Evolutionary conservation across 306 rosid genomes (phyloP), one percentile per base, ranked within the genome.

Genomic region (Vigna unguiculata): DNA sequence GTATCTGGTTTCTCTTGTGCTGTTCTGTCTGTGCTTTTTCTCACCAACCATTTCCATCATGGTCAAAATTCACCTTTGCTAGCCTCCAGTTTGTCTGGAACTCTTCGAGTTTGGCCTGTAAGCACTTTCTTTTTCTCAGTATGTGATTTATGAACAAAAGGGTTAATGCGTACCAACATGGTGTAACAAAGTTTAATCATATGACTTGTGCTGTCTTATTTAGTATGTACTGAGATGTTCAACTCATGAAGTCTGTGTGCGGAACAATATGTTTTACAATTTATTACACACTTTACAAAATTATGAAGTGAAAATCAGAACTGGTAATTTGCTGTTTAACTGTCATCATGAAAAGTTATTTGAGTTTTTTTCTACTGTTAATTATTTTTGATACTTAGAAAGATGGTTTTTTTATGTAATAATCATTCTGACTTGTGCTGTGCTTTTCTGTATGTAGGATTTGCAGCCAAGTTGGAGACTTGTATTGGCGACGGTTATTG

Each of bases 81-180:
- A 66, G 48, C 28, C 20, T 45, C 72, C 48, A 28, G 25, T 58
- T 71, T 59, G 4, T 78, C 90, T 45, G 58, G 7, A 15, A 46
- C 83, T 3, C 82, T 75, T 2, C 69, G 36, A 75, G 83, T 84
- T 74, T 95, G 99, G 99, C 99, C 97, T 0, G 99, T 95, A 80
- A 0, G 88, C 72, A 30, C 6, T 34, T 14, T 16, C 15, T 12
- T 2, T 10, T 38, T 7, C 9, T 73, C 15, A 61, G 34, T 3
- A n/a, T 1, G 22, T 65, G 9, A 34, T 34, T 34, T 6, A 34
- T 34, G 9, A 34, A 34, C 40, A 34, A 34, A 34, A 34, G 40
- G 21, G 4, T 11, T 75, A 36, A 41, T 80, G 54, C 53, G 24
- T 59, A 13, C 9, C 34, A 55, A 10, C 9, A 21, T 54, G 14